These are phyloP conservation scores for Cytospora piceae DNA, from an alignment of 2,329 filamentous ascomycete species.

Conservation along the genomic window DNA sequence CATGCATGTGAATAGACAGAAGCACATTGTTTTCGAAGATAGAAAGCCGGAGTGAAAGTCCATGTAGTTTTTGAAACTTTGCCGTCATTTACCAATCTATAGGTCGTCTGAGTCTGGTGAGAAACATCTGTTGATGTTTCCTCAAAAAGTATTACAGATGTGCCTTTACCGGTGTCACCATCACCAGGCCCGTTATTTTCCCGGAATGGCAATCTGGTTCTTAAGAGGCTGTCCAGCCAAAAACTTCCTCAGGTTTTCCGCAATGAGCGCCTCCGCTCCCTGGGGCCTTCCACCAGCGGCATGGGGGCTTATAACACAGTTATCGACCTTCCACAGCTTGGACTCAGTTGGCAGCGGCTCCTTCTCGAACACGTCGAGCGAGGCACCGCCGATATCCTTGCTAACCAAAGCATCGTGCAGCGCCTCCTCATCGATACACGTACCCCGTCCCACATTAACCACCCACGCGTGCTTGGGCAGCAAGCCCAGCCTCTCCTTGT, in stretches of 20 bases:
- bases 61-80: no score
- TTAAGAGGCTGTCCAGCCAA: conserved; percentile 61
- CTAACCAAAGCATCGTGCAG: conserved; percentile 38
- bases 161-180: neutral
- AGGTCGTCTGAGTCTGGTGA: neutral
- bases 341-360: conserved; percentile 50
- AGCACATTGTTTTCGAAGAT: no score
- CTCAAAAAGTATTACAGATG: conserved; percentile 13
- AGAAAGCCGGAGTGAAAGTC: no score
- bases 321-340: conserved; percentile 54
- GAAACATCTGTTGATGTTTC: conserved; percentile 1
- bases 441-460: conserved; percentile 52
- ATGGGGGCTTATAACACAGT: conserved; percentile 59
- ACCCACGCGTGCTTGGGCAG: conserved; percentile 63
- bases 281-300: conserved; percentile 65
- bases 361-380: conserved; percentile 45
- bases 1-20: no score
- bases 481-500: conserved; percentile 54
- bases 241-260: conserved; percentile 63
- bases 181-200: conserved; percentile 7
- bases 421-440: conserved; percentile 42
- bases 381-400: conserved; percentile 41
- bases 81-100: neutral
- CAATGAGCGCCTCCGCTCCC: conserved; percentile 61
- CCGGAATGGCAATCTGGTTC: conserved; percentile 50